These are phyloP conservation scores for Oxytropis ochrocephala DNA, from an alignment of 306 rosid genomes.

Conservation along the genomic window DNA sequence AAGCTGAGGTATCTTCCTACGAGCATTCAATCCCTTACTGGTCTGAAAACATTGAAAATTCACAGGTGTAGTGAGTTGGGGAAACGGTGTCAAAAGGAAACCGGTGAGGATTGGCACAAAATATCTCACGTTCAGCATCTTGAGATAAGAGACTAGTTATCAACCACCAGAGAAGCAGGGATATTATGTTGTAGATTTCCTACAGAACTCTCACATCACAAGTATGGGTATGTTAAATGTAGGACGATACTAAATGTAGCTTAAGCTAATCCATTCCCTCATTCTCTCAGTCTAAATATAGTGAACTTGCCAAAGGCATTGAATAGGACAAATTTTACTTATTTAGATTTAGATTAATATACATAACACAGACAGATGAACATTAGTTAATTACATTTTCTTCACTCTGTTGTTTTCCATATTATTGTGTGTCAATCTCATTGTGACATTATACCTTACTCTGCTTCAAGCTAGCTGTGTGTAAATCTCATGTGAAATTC, in stretches of 20 bases:
- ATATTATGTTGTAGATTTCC: no score
- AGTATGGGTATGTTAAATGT: no score
- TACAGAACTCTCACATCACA: no score
- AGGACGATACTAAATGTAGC: no score
- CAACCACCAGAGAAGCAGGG: no score
- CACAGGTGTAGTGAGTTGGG: neutral
- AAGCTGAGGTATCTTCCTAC: neutral
- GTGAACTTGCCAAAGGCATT: no score
- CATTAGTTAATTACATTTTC: neutral
- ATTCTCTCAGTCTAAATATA: no score
- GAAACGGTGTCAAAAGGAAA: neutral
- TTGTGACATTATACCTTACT: slow-evolving; percentile 43
- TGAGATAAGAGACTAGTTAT: neutral
- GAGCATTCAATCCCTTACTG: neutral
- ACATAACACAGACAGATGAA: neutral
- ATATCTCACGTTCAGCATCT: neutral
- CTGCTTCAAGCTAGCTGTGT: slow-evolving; percentile 43
- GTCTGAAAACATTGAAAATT: neutral
- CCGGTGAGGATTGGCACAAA: slow-evolving; percentile 7
- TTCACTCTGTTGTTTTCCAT: neutral
- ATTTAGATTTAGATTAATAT: neutral
- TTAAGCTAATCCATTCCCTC: no score
- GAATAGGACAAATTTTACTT: no score
- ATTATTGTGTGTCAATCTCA: slow-evolving; percentile 15
- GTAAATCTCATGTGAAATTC: no score